Base-by-base conservation (phyloP, 768 basidiomycete genomes). In the Tubosaeta sp. region DNA sequence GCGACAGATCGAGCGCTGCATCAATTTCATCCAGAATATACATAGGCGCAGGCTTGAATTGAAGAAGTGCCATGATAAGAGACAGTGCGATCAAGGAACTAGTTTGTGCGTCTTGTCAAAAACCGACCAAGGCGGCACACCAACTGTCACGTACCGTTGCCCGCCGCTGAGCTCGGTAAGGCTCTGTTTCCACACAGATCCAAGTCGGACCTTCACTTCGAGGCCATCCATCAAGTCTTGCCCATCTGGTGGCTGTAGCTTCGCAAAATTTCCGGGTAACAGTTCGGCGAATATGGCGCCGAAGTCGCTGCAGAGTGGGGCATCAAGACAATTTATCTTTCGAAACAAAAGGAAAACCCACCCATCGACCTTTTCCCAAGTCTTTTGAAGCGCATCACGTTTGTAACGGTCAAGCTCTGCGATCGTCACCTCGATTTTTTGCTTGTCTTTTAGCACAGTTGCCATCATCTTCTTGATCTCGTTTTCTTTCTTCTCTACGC, bases 21-120 rank as follows among this genome's bases (percentile, higher is more conserved):
- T 98, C 96, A 56, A 99, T 95, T 71, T 99, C 96, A 71, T 99
- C 96, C 9, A 99, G 81, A 65, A 99, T 99, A 69, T 98, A 98
- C 92, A 98, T 94, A 3, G 94, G 95, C 14, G 95, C 94, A 8
- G 95, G 94, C 64, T 97, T 97, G 79, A 97, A 97, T 67, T 97
- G 94, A n/a, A 98, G 83, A 16, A 99, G 81, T 0, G 96, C 89
- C 94, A 99, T 95, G 74, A 98, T 98, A 34, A 99, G 78, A 12
- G 95, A 98, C 1, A 99, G 80, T 1, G 96, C 96, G 63, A 99
- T 98, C 57, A 99, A 79, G 0, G 96, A 99, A 57, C 94, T 98
- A 59, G 21, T 36, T 44, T 1, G 34, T 27, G 38, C n/a, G 42
- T 41, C 16, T 9, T 2, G 24, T 57, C 16, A 57, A 46, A 43